These are phyloP conservation scores for Typha latifolia DNA, from an alignment of 176 grass and related monocot species.

Conservation along the genomic window DNA sequence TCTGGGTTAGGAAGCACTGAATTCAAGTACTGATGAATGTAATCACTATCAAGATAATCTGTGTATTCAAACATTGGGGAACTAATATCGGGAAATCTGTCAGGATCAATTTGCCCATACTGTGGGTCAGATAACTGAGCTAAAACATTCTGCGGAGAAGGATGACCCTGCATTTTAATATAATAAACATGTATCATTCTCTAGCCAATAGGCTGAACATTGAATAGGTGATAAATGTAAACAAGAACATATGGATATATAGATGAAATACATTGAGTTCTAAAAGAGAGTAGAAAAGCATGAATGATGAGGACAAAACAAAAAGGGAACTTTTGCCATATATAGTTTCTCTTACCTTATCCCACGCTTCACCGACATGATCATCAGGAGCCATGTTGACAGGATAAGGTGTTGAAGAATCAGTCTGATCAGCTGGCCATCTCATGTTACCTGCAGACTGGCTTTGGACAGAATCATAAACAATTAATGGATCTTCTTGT, in stretches of 20 bases:
- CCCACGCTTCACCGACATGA: background rate
- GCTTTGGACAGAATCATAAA: conserved; percentile 1
- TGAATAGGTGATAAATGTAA: background rate
- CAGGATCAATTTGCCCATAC: background rate
- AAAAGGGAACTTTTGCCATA: background rate
- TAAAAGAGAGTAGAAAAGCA: background rate
- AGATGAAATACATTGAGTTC: background rate
- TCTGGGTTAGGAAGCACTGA: background rate
- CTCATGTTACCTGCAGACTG: background rate
- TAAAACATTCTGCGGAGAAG: background rate
- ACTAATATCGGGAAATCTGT: background rate
- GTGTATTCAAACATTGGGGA: background rate
- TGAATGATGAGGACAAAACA: background rate
- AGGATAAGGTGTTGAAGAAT: background rate
- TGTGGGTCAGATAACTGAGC: background rate
- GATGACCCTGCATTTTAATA: conserved; percentile 14
- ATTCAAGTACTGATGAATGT: background rate
- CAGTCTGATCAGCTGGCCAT: background rate
- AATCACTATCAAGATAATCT: background rate
- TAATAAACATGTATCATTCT: background rate
- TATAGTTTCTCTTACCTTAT: background rate
- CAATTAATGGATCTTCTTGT: conserved; percentile 5
- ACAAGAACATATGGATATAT: background rate
- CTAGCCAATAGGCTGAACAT: background rate
- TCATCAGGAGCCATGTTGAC: background rate